These are phyloP conservation scores for Hygrophila difformis DNA, from an alignment of 257 asterid genomes.

Conservation along the genomic window DNA sequence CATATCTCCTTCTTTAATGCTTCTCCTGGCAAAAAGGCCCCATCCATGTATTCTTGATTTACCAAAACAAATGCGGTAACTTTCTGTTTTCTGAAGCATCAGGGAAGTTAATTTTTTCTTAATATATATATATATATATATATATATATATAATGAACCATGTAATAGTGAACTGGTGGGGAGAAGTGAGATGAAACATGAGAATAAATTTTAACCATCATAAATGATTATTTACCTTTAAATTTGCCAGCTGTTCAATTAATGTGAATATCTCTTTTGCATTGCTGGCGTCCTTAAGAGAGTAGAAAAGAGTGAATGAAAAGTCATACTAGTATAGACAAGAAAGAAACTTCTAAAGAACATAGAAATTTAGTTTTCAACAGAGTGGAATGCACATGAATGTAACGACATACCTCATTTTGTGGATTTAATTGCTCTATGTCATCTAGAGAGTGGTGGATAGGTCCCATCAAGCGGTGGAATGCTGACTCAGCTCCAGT, in stretches of 20 bases:
- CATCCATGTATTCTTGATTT: constrained; percentile 98
- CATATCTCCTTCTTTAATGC: constrained; percentile 91
- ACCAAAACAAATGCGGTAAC: constrained; percentile 73
- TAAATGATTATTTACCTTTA: constrained; percentile 43
- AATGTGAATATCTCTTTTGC: constrained; percentile 46
- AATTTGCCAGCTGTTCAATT: constrained; percentile 60
- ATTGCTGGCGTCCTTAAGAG: constrained; percentile 42
- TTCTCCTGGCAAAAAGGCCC: constrained; percentile 94
- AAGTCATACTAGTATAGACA: constrained; percentile 10
- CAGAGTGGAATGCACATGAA: constrained; percentile 1
- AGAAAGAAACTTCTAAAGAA: not conserved
- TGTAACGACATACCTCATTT: constrained; percentile 34
- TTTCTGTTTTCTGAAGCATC: constrained; percentile 67
- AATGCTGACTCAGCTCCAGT: constrained; percentile 37
- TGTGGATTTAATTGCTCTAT: constrained; percentile 50
- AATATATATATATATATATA: too few species aligned
- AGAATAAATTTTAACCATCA: constrained; percentile 8
- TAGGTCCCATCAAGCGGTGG: constrained; percentile 84
- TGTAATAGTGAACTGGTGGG: too few species aligned
- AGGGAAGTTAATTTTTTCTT: constrained; percentile 12
- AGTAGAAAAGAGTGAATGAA: constrained; percentile 15
- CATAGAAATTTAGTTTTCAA: not conserved
- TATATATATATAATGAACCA: too few species aligned
- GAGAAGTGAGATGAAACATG: not conserved
- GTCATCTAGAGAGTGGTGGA: constrained; percentile 47